Base-by-base conservation (phyloP, 2,329 filamentous ascomycete genomes). In the Aspergillus luchuensis region DNA sequence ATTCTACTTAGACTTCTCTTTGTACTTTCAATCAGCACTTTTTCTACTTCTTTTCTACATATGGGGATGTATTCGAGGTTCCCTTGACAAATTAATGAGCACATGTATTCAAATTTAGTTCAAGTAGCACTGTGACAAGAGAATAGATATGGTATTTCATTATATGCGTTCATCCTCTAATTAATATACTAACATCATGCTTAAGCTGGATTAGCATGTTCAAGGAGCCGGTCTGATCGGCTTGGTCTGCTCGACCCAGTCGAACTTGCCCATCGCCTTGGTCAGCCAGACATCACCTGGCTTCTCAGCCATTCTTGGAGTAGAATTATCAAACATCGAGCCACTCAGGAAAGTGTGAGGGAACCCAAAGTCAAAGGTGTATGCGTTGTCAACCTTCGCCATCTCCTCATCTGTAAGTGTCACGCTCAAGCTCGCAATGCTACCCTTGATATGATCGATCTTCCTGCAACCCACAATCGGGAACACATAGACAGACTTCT, bases 371-470 rank as follows among this genome's bases (percentile, higher is more conserved):
- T 49, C 45, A 23, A 49, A 49, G 8, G 11, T 5, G 4, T 28
- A 49, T 2, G 81, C 80, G 2, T 67, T 69, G 61, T 88, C 85
- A 57, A 88, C 82, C 60, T 81, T 77, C 28, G 76, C 71, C 8
- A 88, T 76, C 56, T 89, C 83, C 7, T 84, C 79, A 0, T 81
- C 74, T 0, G 79, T 80, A 53, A 88, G 72, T 23, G 70, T 65
- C 28, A 88, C 70, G 2, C 71, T 77, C 47, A 88, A 66, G 0
- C 81, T 84, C 64, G 80, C 74, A 59, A 88, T 84, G 65, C 85
- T 87, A 21, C 77, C 77, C 55, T 79, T 69, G 4, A 85, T 66
- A 49, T 85, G 82, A 55, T 82, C 80, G 21, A 82, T 65, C 65
- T 80, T 85, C 17, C 81, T 71, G 0, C 79, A 79, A 4, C 83